These are phyloP conservation scores for Talaromyces verruculosus DNA, from an alignment of 2,329 filamentous ascomycete species.

Conservation along the genomic window DNA sequence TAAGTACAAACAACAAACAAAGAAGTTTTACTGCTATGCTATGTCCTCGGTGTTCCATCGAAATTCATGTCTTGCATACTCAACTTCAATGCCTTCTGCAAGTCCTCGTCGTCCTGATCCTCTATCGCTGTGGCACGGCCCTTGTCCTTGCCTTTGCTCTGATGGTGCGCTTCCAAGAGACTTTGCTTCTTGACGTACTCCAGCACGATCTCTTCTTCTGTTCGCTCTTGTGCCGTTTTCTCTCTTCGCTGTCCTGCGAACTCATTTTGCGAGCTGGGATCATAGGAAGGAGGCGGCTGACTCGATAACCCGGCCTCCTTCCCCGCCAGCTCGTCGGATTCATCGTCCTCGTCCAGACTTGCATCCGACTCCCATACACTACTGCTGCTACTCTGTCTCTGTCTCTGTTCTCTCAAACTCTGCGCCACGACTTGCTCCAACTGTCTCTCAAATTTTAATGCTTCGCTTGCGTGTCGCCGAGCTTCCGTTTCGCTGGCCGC, in stretches of 20 bases:
- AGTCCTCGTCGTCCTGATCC: slow-evolving; percentile 8
- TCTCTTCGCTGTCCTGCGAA: neutral
- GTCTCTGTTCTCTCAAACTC: slow-evolving; percentile 1
- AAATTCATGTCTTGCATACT: slow-evolving; percentile 1
- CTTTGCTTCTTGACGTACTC: slow-evolving; percentile 15
- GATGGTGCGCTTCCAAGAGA: slow-evolving; percentile 4
- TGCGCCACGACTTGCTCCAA: neutral
- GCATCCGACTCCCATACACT: neutral
- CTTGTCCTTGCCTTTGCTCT: slow-evolving; percentile 13
- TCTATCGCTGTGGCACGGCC: neutral
- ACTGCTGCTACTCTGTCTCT: neutral
- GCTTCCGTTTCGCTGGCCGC: neutral
- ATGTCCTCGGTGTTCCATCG: neutral
- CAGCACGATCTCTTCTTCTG: slow-evolving; percentile 10
- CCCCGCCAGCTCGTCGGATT: neutral
- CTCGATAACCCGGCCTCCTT: neutral
- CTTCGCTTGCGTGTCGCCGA: slow-evolving; percentile 10
- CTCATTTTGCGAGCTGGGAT: neutral
- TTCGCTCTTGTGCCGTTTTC: neutral
- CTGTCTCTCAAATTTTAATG: neutral
- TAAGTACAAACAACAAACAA: no score
- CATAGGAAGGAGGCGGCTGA: slow-evolving; percentile 8
- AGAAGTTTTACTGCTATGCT: neutral
- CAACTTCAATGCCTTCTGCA: slow-evolving; percentile 5
- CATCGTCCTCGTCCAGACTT: neutral